Evolutionary conservation across 1,284 basidiomycete genomes (phyloP).

Genomic region (Cryptococcus sp.): DNA sequence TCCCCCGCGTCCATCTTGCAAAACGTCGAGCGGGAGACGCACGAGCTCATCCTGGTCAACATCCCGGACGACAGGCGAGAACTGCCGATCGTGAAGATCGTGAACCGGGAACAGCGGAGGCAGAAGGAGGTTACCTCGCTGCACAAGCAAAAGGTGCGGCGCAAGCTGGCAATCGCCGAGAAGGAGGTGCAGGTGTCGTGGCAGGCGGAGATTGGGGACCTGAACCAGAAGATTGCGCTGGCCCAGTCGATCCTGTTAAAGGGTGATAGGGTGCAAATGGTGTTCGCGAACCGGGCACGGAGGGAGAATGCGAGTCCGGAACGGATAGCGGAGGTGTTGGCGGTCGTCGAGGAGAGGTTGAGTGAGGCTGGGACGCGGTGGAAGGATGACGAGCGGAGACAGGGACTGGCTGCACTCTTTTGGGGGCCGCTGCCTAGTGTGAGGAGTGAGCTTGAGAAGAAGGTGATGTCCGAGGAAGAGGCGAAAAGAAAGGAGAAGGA

Average conservation of each 20-base stretch:
- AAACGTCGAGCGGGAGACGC: not conserved
- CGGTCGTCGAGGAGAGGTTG: slow-evolving; percentile 66
- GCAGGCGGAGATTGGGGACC: slow-evolving; percentile 38
- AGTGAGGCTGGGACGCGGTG: slow-evolving; percentile 75
- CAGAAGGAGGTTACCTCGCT: slow-evolving; percentile 23
- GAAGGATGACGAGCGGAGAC: slow-evolving; percentile 72
- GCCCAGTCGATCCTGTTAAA: slow-evolving; percentile 33
- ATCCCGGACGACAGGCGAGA: slow-evolving; percentile 12
- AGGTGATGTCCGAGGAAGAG: slow-evolving; percentile 70
- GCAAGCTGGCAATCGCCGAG: slow-evolving; percentile 36
- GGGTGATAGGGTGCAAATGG: slow-evolving; percentile 43
- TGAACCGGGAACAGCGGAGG: slow-evolving; percentile 28
- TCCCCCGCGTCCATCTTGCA: too few relatives aligned
- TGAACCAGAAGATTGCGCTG: slow-evolving; percentile 37
- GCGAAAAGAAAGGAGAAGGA: slow-evolving; percentile 43
- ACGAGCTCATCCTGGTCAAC: slow-evolving; percentile 33
- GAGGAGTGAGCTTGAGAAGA: slow-evolving; percentile 75
- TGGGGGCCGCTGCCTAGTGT: slow-evolving; percentile 73
- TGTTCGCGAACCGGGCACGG: slow-evolving; percentile 36
- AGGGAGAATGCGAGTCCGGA: slow-evolving; percentile 12
- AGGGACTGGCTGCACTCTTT: slow-evolving; percentile 69
- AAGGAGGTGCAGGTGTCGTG: slow-evolving; percentile 47
- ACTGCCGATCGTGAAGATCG: slow-evolving; percentile 39
- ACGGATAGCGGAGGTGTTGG: slow-evolving; percentile 53
- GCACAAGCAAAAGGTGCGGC: slow-evolving; percentile 21